Evolutionary conservation across 257 asterid species (phyloP), one percentile per base, ranked within the genome.

Genomic region (Asclepias syriaca): DNA sequence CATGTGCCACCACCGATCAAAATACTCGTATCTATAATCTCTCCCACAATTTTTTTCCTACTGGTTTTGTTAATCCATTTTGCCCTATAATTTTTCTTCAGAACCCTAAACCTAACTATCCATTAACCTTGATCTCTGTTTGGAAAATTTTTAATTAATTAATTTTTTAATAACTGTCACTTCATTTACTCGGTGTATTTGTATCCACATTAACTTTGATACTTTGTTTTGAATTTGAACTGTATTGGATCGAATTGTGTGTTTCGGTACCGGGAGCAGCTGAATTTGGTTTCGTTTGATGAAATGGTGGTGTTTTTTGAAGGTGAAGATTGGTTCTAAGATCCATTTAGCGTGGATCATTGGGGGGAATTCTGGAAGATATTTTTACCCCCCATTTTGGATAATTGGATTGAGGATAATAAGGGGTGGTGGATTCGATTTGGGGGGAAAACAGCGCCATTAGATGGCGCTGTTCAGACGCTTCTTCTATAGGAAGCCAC

Each of bases 381-480:
- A 48, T 70, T 63, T 22, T 56, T 29, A 2, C 48, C 48, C 10
- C 10, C 10, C 19, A 1, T 24, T 66, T 60, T 45, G 78, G 71
- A 15, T 50, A 45, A 78, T 54, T 77, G 80, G 74, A 78, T 76
- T 83, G 74, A 72, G 27, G 65, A 66, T 15, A 49, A 40, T 43
- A 63, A 39, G 73, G 80, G 85, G 89, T 73, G 85, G 82, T 86
- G 98, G 91, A 84, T 85, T 81, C 77, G 86, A 79, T 84, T 79
- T 75, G 84, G 83, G 80, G 77, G 77, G 65, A 54, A 77, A 87
- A 91, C 98, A 88, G 98, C 97, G 97, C 98, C 97, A 85, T 80
- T 82, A 72, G 77, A 95, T 95, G 99, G 98, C 99, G 98, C 97
- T 95, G 98, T 90, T 95, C 87, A 84, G 98, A 79, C 87, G 98